Conservation (phyloP, 2,329 filamentous ascomycete genomes). For the Botrytis fragariae region DNA sequence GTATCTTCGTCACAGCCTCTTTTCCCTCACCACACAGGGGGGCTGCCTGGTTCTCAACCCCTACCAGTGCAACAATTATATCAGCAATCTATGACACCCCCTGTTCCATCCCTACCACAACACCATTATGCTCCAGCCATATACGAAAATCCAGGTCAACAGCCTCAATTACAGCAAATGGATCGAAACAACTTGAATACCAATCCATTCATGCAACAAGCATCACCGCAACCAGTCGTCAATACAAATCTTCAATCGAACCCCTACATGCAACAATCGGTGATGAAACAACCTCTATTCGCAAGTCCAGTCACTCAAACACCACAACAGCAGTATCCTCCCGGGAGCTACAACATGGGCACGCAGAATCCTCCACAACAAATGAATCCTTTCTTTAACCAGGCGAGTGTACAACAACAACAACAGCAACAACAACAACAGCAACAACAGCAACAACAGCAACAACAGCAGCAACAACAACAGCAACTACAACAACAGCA, state of each 20-base stretch:
- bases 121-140: constrained; percentile 35
- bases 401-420: constrained; percentile 23
- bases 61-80: constrained; percentile 40
- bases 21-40: constrained; percentile 75
- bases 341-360: constrained; percentile 24
- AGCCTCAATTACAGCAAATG: constrained; percentile 29
- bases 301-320: constrained; percentile 34
- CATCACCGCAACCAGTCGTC: constrained; percentile 20
- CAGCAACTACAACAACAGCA: neutral
- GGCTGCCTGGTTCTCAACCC: constrained; percentile 45
- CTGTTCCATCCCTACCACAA: constrained; percentile 37
- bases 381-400: constrained; percentile 24
- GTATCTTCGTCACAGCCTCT: constrained; percentile 59
- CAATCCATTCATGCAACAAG: constrained; percentile 37
- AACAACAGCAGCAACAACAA: constrained; percentile 2
- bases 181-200: constrained; percentile 24
- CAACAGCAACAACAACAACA: neutral
- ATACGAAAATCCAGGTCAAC: constrained; percentile 34
- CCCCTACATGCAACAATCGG: constrained; percentile 42
- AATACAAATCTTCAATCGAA: constrained; percentile 40
- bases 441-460: neutral
- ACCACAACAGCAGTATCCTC: constrained; percentile 40
- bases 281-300: constrained; percentile 31
- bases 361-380: constrained; percentile 25
- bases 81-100: constrained; percentile 39